These are phyloP conservation scores for Phytopythium cucurbitacearum DNA, from an alignment of 352 stramenopile genomes.

Conservation along the genomic window DNA sequence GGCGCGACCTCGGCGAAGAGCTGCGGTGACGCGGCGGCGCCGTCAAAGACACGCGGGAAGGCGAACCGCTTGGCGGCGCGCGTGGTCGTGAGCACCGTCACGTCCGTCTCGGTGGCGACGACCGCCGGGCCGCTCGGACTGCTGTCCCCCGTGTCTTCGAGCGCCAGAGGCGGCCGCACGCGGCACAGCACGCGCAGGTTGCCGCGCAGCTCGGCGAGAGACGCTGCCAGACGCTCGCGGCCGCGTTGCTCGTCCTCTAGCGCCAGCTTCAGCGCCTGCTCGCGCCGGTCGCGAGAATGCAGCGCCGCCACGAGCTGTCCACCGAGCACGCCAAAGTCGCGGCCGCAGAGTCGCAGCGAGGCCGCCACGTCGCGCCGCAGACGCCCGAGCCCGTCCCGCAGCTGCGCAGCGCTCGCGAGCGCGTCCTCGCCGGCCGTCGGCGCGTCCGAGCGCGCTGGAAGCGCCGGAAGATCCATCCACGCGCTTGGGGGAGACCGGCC, in stretches of 20 bases:
- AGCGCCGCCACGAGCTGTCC: slow-evolving; percentile 52
- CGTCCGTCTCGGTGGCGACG: slow-evolving; percentile 24
- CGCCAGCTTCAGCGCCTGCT: slow-evolving; percentile 27
- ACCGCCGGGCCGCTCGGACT: slow-evolving; percentile 19
- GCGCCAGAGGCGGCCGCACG: slow-evolving; percentile 42
- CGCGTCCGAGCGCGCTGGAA: background rate
- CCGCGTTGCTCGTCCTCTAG: slow-evolving; percentile 49
- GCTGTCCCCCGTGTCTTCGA: slow-evolving; percentile 15
- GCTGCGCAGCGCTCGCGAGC: slow-evolving; percentile 20
- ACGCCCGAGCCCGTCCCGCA: slow-evolving; percentile 31
- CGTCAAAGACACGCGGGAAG: slow-evolving; percentile 82
- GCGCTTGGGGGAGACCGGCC: too few species aligned
- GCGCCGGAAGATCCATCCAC: too few species aligned
- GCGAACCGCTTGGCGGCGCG: slow-evolving; percentile 78
- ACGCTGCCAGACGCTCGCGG: slow-evolving; percentile 38
- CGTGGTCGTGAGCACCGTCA: slow-evolving; percentile 33
- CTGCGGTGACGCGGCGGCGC: slow-evolving; percentile 75
- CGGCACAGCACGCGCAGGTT: slow-evolving; percentile 80
- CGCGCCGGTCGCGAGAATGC: slow-evolving; percentile 21
- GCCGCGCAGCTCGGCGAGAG: slow-evolving; percentile 42
- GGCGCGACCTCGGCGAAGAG: slow-evolving; percentile 92
- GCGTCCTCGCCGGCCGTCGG: background rate
- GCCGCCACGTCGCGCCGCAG: slow-evolving; percentile 63
- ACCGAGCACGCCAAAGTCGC: slow-evolving; percentile 68
- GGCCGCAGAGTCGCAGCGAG: slow-evolving; percentile 64